phyloP scores from a whole-genome alignment of 2,329 filamentous ascomycete species.

The Ramularia collo-cygni region DNA sequence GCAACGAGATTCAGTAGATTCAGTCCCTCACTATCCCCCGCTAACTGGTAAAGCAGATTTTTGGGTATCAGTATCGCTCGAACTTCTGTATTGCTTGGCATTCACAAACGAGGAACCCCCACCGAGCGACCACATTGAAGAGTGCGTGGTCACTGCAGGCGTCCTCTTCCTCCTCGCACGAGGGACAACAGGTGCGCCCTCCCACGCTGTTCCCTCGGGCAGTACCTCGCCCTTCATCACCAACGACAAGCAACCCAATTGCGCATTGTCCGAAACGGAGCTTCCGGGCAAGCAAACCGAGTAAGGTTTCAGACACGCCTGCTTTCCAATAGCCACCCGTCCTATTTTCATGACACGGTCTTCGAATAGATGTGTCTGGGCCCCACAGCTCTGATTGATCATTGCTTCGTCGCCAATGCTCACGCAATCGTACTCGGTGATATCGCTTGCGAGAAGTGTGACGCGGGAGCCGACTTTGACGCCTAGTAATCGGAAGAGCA shows the following conservation, averaged over 20 bases:
- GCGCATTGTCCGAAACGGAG: slow-evolving; percentile 11
- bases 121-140: no score
- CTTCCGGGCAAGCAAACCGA: slow-evolving; percentile 20
- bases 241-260: slow-evolving; percentile 17
- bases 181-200: slow-evolving; percentile 14
- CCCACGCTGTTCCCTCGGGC: slow-evolving; percentile 17
- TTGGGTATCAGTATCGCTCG: no score
- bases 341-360: slow-evolving; percentile 24
- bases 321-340: slow-evolving; percentile 12
- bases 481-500: slow-evolving; percentile 16
- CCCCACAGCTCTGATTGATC: slow-evolving; percentile 14
- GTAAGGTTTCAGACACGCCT: slow-evolving; percentile 17
- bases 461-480: slow-evolving; percentile 18
- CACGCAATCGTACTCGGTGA: slow-evolving; percentile 22
- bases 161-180: no score
- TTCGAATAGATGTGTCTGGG: slow-evolving; percentile 23
- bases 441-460: slow-evolving; percentile 16
- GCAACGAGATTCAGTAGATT: no score
- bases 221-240: slow-evolving; percentile 21
- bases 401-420: slow-evolving; percentile 21
- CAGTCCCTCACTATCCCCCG: no score
- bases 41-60: no score
- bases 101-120: no score
- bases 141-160: no score
- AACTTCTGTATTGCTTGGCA: no score